These are phyloP conservation scores for Dothistroma pini DNA, from an alignment of 2,329 filamentous ascomycete genomes.

Conservation along the genomic window DNA sequence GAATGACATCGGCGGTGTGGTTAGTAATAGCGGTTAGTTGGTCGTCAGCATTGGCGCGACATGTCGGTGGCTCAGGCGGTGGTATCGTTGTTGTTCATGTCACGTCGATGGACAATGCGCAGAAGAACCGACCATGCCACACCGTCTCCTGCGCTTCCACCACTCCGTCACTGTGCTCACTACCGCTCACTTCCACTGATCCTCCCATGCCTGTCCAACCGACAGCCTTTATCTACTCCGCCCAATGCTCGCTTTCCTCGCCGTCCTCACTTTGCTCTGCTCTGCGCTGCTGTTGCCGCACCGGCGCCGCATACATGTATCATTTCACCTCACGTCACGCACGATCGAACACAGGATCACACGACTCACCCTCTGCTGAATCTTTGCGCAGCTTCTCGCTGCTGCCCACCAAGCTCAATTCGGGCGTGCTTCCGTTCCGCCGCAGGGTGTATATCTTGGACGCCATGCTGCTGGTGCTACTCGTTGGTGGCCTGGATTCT, in stretches of 20 bases:
- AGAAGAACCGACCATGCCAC: not conserved
- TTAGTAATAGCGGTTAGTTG: not conserved
- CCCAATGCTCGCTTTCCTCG: not conserved
- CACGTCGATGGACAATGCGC: not conserved
- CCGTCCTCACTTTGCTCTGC: not conserved
- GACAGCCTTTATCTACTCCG: not conserved
- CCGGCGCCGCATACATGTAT: not conserved
- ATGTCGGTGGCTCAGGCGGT: not conserved
- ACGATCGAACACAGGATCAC: constrained; percentile 7
- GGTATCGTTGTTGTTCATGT: not conserved
- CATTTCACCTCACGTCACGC: constrained; percentile 8
- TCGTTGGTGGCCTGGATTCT: constrained; percentile 29
- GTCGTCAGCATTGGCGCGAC: not conserved
- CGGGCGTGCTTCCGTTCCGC: constrained; percentile 46
- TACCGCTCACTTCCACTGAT: not conserved
- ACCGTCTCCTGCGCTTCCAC: not conserved
- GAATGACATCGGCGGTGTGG: not conserved
- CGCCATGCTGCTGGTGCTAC: constrained; percentile 32
- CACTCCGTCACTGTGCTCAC: not conserved
- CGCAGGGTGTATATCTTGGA: constrained; percentile 40
- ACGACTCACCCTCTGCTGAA: constrained; percentile 29
- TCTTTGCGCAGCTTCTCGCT: constrained; percentile 28
- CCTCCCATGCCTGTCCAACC: not conserved
- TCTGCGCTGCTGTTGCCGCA: not conserved
- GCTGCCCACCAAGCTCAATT: constrained; percentile 39